phyloP scores from a whole-genome alignment of 345 rosid genomes.

The Hibiscus mutabilis region DNA sequence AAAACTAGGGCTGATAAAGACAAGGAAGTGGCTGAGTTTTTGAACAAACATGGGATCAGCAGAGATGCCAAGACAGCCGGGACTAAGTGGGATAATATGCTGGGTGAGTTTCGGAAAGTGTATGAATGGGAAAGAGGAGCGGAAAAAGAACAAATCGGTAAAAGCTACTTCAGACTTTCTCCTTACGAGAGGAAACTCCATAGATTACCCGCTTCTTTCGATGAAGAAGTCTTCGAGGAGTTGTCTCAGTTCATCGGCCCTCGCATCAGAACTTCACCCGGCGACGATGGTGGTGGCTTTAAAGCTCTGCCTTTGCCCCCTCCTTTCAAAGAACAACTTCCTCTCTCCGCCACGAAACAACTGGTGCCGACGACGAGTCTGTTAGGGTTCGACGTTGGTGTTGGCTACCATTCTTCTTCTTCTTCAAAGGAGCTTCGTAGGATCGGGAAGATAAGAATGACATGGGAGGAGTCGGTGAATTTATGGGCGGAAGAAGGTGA shows the following conservation, averaged over 20 bases:
- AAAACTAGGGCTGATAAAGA: constrained; percentile 96
- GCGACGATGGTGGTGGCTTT: constrained; percentile 17
- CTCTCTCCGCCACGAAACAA: constrained; percentile 49
- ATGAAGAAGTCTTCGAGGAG: constrained; percentile 92
- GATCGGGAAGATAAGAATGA: constrained; percentile 83
- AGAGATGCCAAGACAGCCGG: constrained; percentile 95
- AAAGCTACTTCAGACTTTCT: constrained; percentile 93
- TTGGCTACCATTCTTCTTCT: constrained; percentile 10
- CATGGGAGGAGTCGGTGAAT: constrained; percentile 94
- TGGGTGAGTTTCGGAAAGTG: constrained; percentile 93
- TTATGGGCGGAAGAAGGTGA: constrained; percentile 98
- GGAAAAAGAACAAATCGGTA: constrained; percentile 63
- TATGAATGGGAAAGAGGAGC: constrained; percentile 91
- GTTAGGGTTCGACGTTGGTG: constrained; percentile 12
- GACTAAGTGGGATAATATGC: constrained; percentile 98
- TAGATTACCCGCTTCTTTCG: constrained; percentile 91
- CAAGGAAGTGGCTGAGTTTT: constrained; percentile 82
- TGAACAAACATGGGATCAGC: constrained; percentile 68
- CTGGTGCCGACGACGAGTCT: background rate
- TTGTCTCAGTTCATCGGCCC: constrained; percentile 89
- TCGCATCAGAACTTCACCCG: constrained; percentile 53
- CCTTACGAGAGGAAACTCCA: constrained; percentile 85
- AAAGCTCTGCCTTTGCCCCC: constrained; percentile 51
- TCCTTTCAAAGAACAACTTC: constrained; percentile 46
- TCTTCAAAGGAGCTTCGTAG: constrained; percentile 50